Evolutionary conservation across 352 stramenopile genomes (phyloP).

Genomic region (Pythium sp.): DNA sequence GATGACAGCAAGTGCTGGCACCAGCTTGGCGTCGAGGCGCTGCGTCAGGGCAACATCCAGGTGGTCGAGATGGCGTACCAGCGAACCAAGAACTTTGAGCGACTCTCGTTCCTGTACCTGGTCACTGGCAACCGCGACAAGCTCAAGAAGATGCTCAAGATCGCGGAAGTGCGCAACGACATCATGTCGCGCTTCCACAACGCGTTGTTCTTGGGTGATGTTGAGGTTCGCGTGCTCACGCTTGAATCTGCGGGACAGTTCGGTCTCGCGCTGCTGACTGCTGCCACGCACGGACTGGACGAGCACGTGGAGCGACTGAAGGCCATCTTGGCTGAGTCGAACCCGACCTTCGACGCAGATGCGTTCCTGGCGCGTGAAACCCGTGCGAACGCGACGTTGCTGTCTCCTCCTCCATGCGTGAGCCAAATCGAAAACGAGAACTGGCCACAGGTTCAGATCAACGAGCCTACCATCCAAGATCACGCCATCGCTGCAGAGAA

Average conservation of each 20-base stretch:
- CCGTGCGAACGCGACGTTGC: conserved; percentile 67
- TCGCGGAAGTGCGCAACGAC: conserved; percentile 97
- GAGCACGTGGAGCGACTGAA: conserved; percentile 95
- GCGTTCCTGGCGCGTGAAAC: conserved; percentile 69
- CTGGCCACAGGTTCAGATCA: conserved; percentile 97
- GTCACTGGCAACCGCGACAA: conserved; percentile 99
- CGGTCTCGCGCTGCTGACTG: conserved; percentile 95
- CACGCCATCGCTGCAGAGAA: conserved; percentile 80
- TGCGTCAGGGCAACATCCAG: conserved; percentile 98
- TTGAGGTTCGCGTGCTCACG: conserved; percentile 93
- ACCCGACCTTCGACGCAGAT: conserved; percentile 68
- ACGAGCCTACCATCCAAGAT: conserved; percentile 83
- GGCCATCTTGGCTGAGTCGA: conserved; percentile 89
- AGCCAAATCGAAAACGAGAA: conserved; percentile 92
- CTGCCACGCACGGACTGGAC: conserved; percentile 93
- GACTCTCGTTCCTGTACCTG: conserved; percentile 99
- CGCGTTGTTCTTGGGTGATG: conserved; percentile 96
- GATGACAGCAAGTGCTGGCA: conserved; percentile 97
- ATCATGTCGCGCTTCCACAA: conserved; percentile 99
- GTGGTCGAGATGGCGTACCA: conserved; percentile 99
- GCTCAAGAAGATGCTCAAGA: conserved; percentile 99
- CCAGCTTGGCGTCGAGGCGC: conserved; percentile 95
- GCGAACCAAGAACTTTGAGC: conserved; percentile 99
- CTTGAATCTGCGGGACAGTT: conserved; percentile 96
- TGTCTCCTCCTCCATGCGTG: conserved; percentile 94